A percentile compares a stretch with the other conserved stretches of the same genome.
phyloP scores from a whole-genome alignment of 2,329 filamentous ascomycete genomes.

The Aspergillus sp. region DNA sequence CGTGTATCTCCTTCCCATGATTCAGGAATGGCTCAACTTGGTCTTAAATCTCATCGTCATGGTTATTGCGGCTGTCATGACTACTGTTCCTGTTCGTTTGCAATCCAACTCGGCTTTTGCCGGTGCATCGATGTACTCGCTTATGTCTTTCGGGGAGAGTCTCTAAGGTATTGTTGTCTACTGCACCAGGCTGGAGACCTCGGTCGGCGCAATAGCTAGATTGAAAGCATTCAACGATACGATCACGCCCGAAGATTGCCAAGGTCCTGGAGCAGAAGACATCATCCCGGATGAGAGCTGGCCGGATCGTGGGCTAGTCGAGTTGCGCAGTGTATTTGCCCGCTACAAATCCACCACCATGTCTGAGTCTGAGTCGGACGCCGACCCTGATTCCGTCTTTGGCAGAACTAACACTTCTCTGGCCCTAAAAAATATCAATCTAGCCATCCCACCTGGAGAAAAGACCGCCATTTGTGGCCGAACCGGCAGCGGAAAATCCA shows the following conservation, averaged over 20 bases:
- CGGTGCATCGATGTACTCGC: conserved; percentile 4
- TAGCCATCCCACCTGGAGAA: conserved; percentile 19
- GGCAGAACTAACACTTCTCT: neutral
- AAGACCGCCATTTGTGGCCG: conserved; percentile 36
- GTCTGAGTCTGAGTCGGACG: neutral
- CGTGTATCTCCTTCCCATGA: conserved; percentile 44
- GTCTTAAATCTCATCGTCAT: conserved; percentile 43
- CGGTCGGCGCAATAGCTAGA: neutral
- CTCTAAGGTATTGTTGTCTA: neutral
- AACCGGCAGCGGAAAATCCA: conserved; percentile 5
- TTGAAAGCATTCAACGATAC: conserved; percentile 6
- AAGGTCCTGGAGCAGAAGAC: neutral
- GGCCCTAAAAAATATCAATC: neutral
- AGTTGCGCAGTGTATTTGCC: conserved; percentile 5
- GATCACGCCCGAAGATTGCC: neutral
- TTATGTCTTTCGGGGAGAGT: conserved; percentile 4
- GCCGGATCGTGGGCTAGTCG: conserved; percentile 1
- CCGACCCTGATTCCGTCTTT: no score
- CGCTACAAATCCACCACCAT: neutral
- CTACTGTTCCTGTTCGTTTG: conserved; percentile 13
- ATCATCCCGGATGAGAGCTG: neutral
- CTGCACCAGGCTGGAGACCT: conserved; percentile 5
- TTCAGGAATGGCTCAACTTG: conserved; percentile 44
- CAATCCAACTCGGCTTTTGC: neutral
- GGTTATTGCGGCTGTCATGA: conserved; percentile 3